A percentile compares a stretch with the other conserved stretches of the same genome.
Conservation (phyloP, 169 alveolate genomes). For the Eimeria brunetti region DNA sequence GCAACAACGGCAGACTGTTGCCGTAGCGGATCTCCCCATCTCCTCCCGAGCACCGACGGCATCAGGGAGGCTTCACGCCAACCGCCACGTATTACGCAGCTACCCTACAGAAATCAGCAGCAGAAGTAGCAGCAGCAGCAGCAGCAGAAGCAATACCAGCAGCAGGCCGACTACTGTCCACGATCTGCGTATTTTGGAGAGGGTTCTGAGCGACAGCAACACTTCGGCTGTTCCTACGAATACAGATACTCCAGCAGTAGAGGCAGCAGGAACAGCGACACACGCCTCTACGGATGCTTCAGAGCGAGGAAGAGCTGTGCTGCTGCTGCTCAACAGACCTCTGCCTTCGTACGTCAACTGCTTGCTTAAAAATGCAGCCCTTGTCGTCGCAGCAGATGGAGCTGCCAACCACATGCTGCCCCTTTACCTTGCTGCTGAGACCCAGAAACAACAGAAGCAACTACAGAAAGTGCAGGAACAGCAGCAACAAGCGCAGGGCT, state of each 20-base stretch:
- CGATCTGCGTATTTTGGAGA: conserved; percentile 7
- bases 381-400: conserved; percentile 23
- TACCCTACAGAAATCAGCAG: neutral
- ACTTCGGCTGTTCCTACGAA: neutral
- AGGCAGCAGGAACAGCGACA: neutral
- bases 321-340: conserved; percentile 15
- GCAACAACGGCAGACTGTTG: too few species aligned
- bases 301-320: neutral
- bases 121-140: neutral
- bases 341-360: conserved; percentile 11
- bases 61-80: neutral
- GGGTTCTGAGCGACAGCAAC: neutral
- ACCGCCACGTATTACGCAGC: neutral
- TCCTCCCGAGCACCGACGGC: neutral
- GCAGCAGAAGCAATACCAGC: neutral
- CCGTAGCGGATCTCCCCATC: too few species aligned
- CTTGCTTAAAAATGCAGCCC: neutral
- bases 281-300: neutral
- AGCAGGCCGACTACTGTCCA: neutral
- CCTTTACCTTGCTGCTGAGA: neutral
- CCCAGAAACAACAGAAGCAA: neutral
- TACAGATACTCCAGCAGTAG: too few species aligned
- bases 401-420: conserved; percentile 42
- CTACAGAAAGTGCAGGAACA: neutral
- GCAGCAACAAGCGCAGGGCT: neutral